Evolutionary conservation across 176 grass and related monocot species (phyloP).

Genomic region (Aechmea fasciata): DNA sequence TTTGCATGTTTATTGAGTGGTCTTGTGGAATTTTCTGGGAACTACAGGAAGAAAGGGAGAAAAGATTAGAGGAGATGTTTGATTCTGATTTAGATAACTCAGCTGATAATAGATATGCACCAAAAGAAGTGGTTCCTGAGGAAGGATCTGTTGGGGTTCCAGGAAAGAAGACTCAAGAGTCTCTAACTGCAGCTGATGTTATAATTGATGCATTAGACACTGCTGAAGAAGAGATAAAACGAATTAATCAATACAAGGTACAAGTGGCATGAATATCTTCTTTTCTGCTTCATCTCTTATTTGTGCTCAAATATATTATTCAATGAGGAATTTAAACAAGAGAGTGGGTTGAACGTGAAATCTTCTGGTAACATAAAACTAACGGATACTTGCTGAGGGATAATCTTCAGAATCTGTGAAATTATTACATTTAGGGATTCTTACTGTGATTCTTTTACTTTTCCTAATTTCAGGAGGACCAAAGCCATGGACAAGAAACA

Average conservation of each 20-base stretch:
- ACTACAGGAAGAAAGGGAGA: conserved; percentile 77
- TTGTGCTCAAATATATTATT: neutral
- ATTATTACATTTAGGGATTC: neutral
- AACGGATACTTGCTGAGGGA: neutral
- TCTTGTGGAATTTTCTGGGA: neutral
- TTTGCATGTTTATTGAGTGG: neutral
- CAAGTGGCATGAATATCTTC: conserved; percentile 1
- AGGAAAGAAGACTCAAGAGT: conserved; percentile 87
- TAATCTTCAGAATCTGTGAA: neutral
- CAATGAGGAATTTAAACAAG: neutral
- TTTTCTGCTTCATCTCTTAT: neutral
- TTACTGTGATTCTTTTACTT: conserved; percentile 3
- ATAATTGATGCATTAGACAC: conserved; percentile 93
- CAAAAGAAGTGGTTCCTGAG: conserved; percentile 69
- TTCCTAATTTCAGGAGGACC: conserved; percentile 47
- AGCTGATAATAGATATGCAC: conserved; percentile 60
- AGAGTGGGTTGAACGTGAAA: neutral
- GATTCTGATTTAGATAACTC: conserved; percentile 74
- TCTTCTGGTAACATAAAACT: neutral
- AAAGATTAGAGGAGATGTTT: conserved; percentile 82
- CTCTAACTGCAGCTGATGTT: conserved; percentile 63
- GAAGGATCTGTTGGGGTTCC: conserved; percentile 82
- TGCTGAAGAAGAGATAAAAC: conserved; percentile 72
- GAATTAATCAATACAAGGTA: conserved; percentile 63
- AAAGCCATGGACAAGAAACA: conserved; percentile 39